Percentiles rank a stretch among this genome's conserved stretches.
Conservation (phyloP, 2,329 filamentous ascomycete genomes). For the Ascochyta fabae region DNA sequence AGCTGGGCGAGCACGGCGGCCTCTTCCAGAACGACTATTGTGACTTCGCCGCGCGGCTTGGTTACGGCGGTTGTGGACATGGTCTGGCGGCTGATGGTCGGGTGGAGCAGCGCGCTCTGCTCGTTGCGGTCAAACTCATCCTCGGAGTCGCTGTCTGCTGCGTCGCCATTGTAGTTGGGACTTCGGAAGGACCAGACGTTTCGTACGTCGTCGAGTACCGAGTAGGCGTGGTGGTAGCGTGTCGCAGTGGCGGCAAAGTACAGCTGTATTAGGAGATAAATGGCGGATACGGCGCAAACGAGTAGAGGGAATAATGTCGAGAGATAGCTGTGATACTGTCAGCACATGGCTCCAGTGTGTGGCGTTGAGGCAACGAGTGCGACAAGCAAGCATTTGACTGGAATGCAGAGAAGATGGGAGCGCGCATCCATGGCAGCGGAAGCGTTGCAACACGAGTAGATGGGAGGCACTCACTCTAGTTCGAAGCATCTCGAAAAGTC, state of each 20-base stretch:
- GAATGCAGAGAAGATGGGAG: not conserved
- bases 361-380: conserved; percentile 3
- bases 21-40: conserved; percentile 76
- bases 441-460: not conserved
- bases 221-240: conserved; percentile 65
- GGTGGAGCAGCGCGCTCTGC: conserved; percentile 59
- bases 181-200: conserved; percentile 48
- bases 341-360: conserved; percentile 5
- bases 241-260: conserved; percentile 60
- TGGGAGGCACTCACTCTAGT: conserved; percentile 65
- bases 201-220: conserved; percentile 56
- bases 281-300: conserved; percentile 72
- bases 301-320: conserved; percentile 80
- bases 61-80: conserved; percentile 71
- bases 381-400: not conserved
- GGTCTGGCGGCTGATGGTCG: conserved; percentile 59
- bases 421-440: not conserved
- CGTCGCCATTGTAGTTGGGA: conserved; percentile 44
- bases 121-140: conserved; percentile 67
- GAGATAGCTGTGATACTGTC: conserved; percentile 67
- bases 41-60: conserved; percentile 74
- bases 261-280: conserved; percentile 67
- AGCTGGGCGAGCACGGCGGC: conserved; percentile 75
- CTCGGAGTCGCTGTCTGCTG: conserved; percentile 56
- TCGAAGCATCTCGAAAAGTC: conserved; percentile 69